Evolutionary conservation across 139 green algal species (phyloP), one percentile per base, ranked within the genome.

Genomic region (Pleodorina starrii): DNA sequence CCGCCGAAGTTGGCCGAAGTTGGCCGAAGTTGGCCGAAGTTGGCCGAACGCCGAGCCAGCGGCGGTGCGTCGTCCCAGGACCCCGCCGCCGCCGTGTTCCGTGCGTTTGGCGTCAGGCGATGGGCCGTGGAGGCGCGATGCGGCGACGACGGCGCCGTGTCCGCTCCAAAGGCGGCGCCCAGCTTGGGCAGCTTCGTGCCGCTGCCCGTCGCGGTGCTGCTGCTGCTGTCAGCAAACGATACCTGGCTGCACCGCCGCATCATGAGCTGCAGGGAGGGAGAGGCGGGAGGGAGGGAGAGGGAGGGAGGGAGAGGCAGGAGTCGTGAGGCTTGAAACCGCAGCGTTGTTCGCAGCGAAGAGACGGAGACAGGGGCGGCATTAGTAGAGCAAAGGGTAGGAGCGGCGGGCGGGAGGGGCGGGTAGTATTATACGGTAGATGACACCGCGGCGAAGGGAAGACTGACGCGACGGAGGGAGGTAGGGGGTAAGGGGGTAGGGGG

Each of bases 121-220:
- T 57, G 48, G 10, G 48, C 48, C 12, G 10, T 57, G 11, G 48
- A 57, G 48, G 48, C 12, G 11, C 11, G 48, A 57, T 57, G 57
- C 57, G 57, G n/a, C n/a, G n/a, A n/a, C n/a, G n/a, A n/a, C n/a
- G n/a, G n/a, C n/a, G n/a, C n/a, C n/a, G n/a, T n/a, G n/a, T n/a
- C n/a, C n/a, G n/a, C n/a, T n/a, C n/a, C n/a, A 25, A 50, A 46
- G 69, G 5, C 69, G 32, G 3, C 69, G 14, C 50, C 35, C 16
- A 84, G 59, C 50, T 51, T 84, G 14, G 77, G 77, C 16, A 84
- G 51, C 50, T 84, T 84, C 11, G n/a, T 50, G n/a, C 5, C 1
- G 42, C 43, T 57, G 11, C 25, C 9, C 35, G 40, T 21, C 36
- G 69, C 7, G 54, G 9, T 32, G 54, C 54, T n/a, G n/a, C n/a